Evolutionary conservation across 495 filamentous ascomycete genomes (phyloP), one percentile per base, ranked within the genome.

Genomic region (Aspergillus biplanus): DNA sequence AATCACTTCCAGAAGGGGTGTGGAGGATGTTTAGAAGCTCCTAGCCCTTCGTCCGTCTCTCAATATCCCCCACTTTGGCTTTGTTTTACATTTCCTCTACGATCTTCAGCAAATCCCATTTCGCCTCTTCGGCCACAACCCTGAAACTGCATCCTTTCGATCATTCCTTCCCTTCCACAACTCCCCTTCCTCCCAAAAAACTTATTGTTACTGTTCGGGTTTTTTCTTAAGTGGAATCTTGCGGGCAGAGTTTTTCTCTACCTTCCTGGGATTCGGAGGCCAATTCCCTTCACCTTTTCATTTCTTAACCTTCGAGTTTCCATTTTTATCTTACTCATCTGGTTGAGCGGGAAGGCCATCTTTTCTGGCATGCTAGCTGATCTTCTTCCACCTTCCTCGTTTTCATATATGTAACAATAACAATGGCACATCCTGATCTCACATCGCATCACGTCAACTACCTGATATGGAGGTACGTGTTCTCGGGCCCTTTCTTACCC

Each of bases 391-490:
- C 73, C 71, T 69, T 75, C 64, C 65, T 71, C 72, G 52, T 55
- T 64, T 62, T 74, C 71, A 72, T 71, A 79, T 67, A 77, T 80
- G 75, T 80, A 75, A 79, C 73, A 72, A 82, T 79, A 77, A 78
- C 75, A 71, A 83, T 83, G 81, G 72, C 76, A 72, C 76, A 75
- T 63, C 77, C 73, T 58, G 73, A 80, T 69, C 85, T 99, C 71
- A 90, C 91, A 76, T 94, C 92, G 64, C 87, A 97, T 82, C 90
- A 94, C 80, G 87, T 98, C 82, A 99, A 98, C 85, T 98, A 94
- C 83, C 83, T 99, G 80, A 91, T 99, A 82, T 97, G 93, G 91
- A 93, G 93, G 92, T 97, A 85, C 77, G 92, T 85, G n/a, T 59
- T 59, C 32, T 15, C 16, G n/a, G 46, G 8, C 18, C 11, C 8